These are phyloP conservation scores for Pseudogymnoascus sp. DNA, from an alignment of 2,329 filamentous ascomycete genomes.

Conservation along the genomic window DNA sequence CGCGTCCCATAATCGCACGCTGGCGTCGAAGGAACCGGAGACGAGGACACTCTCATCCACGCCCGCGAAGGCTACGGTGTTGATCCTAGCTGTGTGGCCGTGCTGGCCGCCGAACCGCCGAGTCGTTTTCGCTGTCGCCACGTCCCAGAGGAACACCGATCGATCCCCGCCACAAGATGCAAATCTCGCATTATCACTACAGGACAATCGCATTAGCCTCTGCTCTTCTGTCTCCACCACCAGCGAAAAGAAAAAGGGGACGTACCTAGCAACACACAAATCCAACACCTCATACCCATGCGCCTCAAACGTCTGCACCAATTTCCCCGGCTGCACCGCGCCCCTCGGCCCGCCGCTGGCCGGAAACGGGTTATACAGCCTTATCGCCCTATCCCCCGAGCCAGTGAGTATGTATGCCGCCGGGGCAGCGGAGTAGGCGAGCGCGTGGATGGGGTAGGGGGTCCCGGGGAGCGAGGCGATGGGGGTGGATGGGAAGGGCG, in stretches of 20 bases:
- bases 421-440: constrained; percentile 65
- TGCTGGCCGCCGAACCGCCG: constrained; percentile 60
- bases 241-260: too few species aligned
- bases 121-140: constrained; percentile 69
- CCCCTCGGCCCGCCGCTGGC: constrained; percentile 35
- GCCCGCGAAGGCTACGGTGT: constrained; percentile 73
- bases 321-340: constrained; percentile 37
- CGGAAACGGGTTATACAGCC: constrained; percentile 72
- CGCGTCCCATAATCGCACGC: constrained; percentile 69
- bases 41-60: constrained; percentile 67
- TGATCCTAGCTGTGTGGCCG: constrained; percentile 54
- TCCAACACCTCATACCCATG: constrained; percentile 92
- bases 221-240: not conserved
- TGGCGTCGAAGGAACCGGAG: constrained; percentile 68
- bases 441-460: constrained; percentile 63
- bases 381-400: constrained; percentile 75
- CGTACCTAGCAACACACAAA: constrained; percentile 51
- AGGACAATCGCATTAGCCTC: not conserved
- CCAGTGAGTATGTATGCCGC: constrained; percentile 79
- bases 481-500: constrained; percentile 41
- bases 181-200: constrained; percentile 71
- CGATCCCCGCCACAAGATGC: constrained; percentile 86
- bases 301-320: constrained; percentile 82
- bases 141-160: constrained; percentile 90
- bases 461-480: constrained; percentile 52